Percentiles rank a stretch among this genome's conserved stretches.
These are phyloP conservation scores for Penicillium polonicum DNA, from an alignment of 2,329 filamentous ascomycete species.

Conservation along the genomic window DNA sequence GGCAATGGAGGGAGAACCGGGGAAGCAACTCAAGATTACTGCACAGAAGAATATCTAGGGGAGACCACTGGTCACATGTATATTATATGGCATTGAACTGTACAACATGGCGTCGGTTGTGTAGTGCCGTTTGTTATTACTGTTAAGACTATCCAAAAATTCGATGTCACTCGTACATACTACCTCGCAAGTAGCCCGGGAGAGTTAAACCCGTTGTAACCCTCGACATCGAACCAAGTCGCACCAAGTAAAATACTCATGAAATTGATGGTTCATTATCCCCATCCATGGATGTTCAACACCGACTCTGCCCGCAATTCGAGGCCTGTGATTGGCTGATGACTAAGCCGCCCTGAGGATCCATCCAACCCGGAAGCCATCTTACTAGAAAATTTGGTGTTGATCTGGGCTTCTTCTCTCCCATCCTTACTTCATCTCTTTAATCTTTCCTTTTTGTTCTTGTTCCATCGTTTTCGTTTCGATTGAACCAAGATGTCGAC, in stretches of 20 bases:
- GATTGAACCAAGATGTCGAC: slow-evolving; percentile 67
- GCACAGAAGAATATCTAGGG: slow-evolving; percentile 33
- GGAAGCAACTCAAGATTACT: slow-evolving; percentile 38
- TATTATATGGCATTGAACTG: not conserved
- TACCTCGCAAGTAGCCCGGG: not conserved
- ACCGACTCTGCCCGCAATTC: slow-evolving; percentile 28
- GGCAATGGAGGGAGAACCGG: slow-evolving; percentile 43
- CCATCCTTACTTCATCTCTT: slow-evolving; percentile 30
- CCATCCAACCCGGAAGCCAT: slow-evolving; percentile 8
- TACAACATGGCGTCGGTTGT: not conserved
- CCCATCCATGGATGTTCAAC: not conserved
- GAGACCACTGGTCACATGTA: not conserved
- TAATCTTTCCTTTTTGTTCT: slow-evolving; percentile 25
- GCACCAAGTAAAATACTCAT: not conserved
- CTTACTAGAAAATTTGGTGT: slow-evolving; percentile 36
- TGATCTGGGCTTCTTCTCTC: slow-evolving; percentile 23
- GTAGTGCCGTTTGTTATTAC: not conserved
- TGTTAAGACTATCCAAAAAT: not conserved
- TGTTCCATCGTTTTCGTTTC: slow-evolving; percentile 32
- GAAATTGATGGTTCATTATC: not conserved
- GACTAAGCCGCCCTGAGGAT: slow-evolving; percentile 36
- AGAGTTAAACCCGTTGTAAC: not conserved
- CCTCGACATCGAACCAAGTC: not conserved
- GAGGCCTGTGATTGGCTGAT: slow-evolving; percentile 35
- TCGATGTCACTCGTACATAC: not conserved